These are phyloP conservation scores for Evansstolkia leycettana DNA, from an alignment of 495 filamentous ascomycete genomes.

Conservation along the genomic window DNA sequence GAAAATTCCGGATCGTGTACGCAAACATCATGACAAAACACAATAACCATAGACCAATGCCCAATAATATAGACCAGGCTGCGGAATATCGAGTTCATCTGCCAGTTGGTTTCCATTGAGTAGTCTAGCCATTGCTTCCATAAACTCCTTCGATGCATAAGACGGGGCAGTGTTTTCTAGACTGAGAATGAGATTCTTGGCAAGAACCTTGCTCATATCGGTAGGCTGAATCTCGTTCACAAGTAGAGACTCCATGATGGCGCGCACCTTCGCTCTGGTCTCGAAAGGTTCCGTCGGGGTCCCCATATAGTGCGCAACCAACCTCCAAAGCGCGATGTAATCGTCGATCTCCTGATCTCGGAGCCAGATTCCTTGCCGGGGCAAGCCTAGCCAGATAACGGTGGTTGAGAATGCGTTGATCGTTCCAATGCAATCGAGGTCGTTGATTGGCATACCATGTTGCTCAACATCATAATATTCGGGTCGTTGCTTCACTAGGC, in stretches of 20 bases:
- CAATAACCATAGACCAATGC: slow-evolving; percentile 55
- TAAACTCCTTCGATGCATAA: slow-evolving; percentile 47
- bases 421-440: slow-evolving; percentile 61
- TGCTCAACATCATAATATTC: slow-evolving; percentile 49
- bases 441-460: slow-evolving; percentile 59
- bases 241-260: slow-evolving; percentile 53
- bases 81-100: slow-evolving; percentile 46
- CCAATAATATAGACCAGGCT: slow-evolving; percentile 42
- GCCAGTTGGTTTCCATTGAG: slow-evolving; percentile 53
- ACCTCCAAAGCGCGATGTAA: slow-evolving; percentile 67
- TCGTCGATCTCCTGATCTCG: slow-evolving; percentile 49
- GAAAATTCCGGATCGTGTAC: slow-evolving; percentile 43
- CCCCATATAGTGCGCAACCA: slow-evolving; percentile 60
- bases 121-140: slow-evolving; percentile 54
- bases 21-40: slow-evolving; percentile 43
- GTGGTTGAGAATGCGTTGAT: slow-evolving; percentile 55
- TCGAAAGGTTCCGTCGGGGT: slow-evolving; percentile 47
- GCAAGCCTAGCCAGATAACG: slow-evolving; percentile 55
- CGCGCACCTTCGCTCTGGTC: slow-evolving; percentile 38
- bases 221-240: slow-evolving; percentile 53
- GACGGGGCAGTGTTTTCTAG: slow-evolving; percentile 50
- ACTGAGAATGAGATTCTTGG: slow-evolving; percentile 61
- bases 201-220: slow-evolving; percentile 44
- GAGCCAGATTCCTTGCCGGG: slow-evolving; percentile 59
- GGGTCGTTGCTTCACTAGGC: slow-evolving; percentile 38